Base-by-base conservation (phyloP, 345 rosid genomes). In the Eucalyptus pumila region DNA sequence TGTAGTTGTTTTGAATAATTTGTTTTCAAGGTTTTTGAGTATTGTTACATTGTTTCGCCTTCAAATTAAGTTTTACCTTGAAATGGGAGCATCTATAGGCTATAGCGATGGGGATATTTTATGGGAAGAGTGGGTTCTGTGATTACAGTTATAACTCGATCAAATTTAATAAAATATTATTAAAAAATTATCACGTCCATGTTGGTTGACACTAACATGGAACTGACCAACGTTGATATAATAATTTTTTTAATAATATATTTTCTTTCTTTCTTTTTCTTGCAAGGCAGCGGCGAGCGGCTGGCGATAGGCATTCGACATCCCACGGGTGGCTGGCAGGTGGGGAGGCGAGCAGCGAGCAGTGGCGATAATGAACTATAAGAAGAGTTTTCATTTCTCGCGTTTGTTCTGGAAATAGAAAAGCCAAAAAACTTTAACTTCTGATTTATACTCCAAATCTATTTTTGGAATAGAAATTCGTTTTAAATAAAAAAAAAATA, bases 401-500 rank as follows among this genome's bases (percentile, higher is more conserved):
- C 58, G 19, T 52, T 52, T 19, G 1, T 52, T 52, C 0, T 0
- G 4, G 0, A 52, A 52, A 52, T 52, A 17, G 56, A 52, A 52
- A 7, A 19, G 24, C 4, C 0, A 52, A 52, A 8, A 52, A 52
- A 8, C 1, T 1, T 52, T 52, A 52, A 0, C 10, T 52, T 7
- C 0, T 1, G 5, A 52, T 52, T 52, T 52, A 0, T 19, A 19
- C 2, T 52, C 0, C 1, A 52, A 52, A 19, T 19, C 2, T 52
- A 52, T 7, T 52, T 52, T 0, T 7, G 2, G 9, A 52, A 52
- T 52, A 19, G 0, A 52, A 52, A 19, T 17, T 0, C 1, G 4
- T 58, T 24, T 6, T 0, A 11, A 0, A 58, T n/a, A 52, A 52
- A 17, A 52, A 52, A 51, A 50, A 52, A 52, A 52, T 52, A 19